Percentiles rank a stretch among this genome's conserved stretches.
These are phyloP conservation scores for Knufia fluminis DNA, from an alignment of 2,329 filamentous ascomycete species.

Conservation along the genomic window DNA sequence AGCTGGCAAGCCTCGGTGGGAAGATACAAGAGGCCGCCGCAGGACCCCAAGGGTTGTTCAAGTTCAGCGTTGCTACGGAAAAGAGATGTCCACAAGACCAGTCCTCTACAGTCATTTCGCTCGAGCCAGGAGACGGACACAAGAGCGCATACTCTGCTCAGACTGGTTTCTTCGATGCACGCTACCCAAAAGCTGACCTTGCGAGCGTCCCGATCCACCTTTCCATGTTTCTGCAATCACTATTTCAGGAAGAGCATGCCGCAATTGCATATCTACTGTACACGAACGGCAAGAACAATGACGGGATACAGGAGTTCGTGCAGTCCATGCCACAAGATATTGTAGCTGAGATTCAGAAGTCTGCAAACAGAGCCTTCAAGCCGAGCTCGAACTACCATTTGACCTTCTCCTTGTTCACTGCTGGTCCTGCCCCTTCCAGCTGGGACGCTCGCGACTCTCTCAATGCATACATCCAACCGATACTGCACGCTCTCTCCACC, in stretches of 20 bases:
- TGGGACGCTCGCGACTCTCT: conserved; percentile 87
- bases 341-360: conserved; percentile 52
- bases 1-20: background rate
- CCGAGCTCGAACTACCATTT: conserved; percentile 91
- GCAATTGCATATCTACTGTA: conserved; percentile 68
- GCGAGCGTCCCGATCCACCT: background rate
- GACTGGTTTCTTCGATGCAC: background rate
- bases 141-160: background rate
- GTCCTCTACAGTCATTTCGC: conserved; percentile 57
- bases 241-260: conserved; percentile 66
- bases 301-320: conserved; percentile 26
- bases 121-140: conserved; percentile 57
- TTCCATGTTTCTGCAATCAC: background rate
- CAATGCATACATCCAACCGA: conserved; percentile 67
- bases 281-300: conserved; percentile 29
- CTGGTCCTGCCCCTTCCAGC: conserved; percentile 64
- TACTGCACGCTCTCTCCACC: conserved; percentile 66
- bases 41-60: conserved; percentile 7
- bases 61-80: conserved; percentile 1
- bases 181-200: background rate
- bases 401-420: conserved; percentile 89
- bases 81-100: conserved; percentile 50
- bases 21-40: background rate
- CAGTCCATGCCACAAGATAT: conserved; percentile 36
- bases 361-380: conserved; percentile 76